A percentile compares a stretch with the other conserved stretches of the same genome.
These are phyloP conservation scores for Solanum appendiculatum DNA, from an alignment of 257 asterid species.

Conservation along the genomic window DNA sequence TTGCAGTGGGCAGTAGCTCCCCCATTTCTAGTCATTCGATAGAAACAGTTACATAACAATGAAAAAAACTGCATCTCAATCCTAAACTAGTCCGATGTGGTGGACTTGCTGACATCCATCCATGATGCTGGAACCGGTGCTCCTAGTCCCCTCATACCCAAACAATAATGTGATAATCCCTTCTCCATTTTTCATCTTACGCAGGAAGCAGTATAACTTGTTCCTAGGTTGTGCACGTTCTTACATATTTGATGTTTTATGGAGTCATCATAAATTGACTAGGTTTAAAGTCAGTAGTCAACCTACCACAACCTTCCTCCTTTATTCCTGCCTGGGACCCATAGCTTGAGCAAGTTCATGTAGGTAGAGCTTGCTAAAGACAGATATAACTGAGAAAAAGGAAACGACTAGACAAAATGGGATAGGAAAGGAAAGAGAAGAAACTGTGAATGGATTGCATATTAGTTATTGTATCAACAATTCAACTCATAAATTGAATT, in stretches of 20 bases:
- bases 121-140: background rate
- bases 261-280: background rate
- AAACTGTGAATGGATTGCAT: background rate
- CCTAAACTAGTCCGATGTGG: background rate
- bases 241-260: background rate
- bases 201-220: background rate
- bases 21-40: background rate
- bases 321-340: background rate
- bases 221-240: background rate
- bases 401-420: background rate
- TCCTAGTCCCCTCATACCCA: background rate
- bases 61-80: background rate
- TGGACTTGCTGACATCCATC: background rate
- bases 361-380: background rate
- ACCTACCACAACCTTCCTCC: background rate
- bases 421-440: background rate
- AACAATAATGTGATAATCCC: background rate
- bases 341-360: background rate
- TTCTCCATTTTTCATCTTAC: background rate
- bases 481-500: background rate
- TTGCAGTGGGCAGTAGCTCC: background rate
- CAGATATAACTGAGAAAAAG: background rate
- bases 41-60: background rate
- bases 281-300: background rate
- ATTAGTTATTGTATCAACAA: background rate